phyloP scores from a whole-genome alignment of 106 monocot species.

The Narthecium ossifragum region DNA sequence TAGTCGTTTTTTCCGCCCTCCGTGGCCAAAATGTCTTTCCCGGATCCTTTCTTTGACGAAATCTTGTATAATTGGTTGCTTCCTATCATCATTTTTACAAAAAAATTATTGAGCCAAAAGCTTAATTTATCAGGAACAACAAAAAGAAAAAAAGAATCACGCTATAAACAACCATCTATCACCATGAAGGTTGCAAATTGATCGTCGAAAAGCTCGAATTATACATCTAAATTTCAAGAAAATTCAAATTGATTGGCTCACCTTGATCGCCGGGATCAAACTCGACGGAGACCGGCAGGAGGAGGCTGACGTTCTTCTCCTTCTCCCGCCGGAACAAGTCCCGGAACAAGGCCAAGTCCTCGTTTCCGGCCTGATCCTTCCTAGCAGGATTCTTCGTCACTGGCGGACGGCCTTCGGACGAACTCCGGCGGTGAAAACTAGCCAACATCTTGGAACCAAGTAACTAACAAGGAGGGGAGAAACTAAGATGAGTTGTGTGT shows the following conservation, averaged over 20 bases:
- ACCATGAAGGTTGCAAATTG: background rate
- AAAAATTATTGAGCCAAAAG: background rate
- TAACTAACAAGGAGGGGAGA: too few species aligned
- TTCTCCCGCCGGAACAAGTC: conserved; percentile 35
- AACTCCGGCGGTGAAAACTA: too few species aligned
- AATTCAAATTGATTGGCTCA: too few species aligned
- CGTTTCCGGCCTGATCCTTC: conserved; percentile 30
- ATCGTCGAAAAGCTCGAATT: too few species aligned
- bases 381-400: background rate
- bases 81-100: background rate
- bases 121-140: background rate
- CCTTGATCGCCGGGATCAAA: conserved; percentile 16
- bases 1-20: conserved; percentile 42
- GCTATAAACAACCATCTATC: background rate
- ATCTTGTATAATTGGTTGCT: conserved; percentile 28
- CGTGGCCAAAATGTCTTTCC: conserved; percentile 12
- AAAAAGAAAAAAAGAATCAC: background rate
- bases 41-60: conserved; percentile 22
- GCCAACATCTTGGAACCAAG: too few species aligned
- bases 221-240: too few species aligned
- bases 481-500: too few species aligned
- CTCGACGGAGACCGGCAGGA: conserved; percentile 25
- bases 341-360: conserved; percentile 30
- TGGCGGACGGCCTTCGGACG: background rate
- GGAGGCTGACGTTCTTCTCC: conserved; percentile 27